Evolutionary conservation across 495 filamentous ascomycete species (phyloP), one percentile per base, ranked within the genome.

Genomic region (Usnea hakonensis): DNA sequence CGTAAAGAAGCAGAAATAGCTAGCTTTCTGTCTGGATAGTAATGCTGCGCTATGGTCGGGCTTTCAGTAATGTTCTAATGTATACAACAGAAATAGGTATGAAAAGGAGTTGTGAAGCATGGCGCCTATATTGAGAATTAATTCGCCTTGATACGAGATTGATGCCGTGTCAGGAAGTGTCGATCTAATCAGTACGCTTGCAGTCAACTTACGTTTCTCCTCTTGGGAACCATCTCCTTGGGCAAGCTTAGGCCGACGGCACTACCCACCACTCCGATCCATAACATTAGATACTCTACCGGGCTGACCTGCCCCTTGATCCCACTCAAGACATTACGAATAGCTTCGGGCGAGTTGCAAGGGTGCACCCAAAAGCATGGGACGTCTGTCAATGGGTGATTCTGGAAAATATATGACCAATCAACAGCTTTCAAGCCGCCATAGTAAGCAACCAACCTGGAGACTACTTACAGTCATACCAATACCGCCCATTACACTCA

Each of bases 351-450:
- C n/a, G 90, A 87, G 70, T 88, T 83, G 77, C 90, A 95, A 28
- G 90, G 90, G 74, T 95, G 90, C 67, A 94, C 76, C 75, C 91
- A 94, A 69, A 88, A 91, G 55, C 83, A 78, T 53, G 90, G 90
- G 54, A 85, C 68, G 60, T 85, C 87, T 61, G 84, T 87, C 48
- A 85, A 74, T 53, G 90, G 90, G 79, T 94, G 89, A 75, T 92
- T 84, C 90, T 91, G 72, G n/a, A 64, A 63, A 68, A 78, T 75
- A 68, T 58, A 68, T 65, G 63, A 74, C 77, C 75, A 84, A 78
- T 79, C 72, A 78, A 72, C 70, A 69, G 55, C 70, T 58, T 57
- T 68, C 43, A 7, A 50, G n/a, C 36, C 9, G 54, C n/a, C 11
- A 2, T 9, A 75, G 69, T 71, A 65, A 72, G 70, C 65, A 52